A percentile compares a stretch with the other conserved stretches of the same genome.
These are phyloP conservation scores for Phytophthora sp. DNA, from an alignment of 352 stramenopile genomes.

Conservation along the genomic window DNA sequence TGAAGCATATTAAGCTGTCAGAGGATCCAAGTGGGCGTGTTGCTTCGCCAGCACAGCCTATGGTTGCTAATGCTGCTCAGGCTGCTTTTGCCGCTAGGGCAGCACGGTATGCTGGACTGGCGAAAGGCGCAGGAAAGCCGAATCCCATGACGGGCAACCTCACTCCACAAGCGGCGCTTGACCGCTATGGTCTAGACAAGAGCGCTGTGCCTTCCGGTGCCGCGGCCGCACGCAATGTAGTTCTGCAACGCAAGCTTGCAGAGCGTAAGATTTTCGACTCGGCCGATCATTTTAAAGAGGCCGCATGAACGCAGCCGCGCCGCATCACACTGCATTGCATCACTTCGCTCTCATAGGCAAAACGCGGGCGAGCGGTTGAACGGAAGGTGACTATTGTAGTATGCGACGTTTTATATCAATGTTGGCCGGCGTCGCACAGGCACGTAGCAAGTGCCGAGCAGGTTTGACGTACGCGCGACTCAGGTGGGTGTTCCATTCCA, in stretches of 20 bases:
- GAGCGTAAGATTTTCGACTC: slow-evolving; percentile 84
- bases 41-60: slow-evolving; percentile 14
- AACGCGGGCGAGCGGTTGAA: too few species aligned
- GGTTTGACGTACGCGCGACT: too few species aligned
- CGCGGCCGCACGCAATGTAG: slow-evolving; percentile 63
- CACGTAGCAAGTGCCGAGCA: slow-evolving; percentile 12
- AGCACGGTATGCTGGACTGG: slow-evolving; percentile 32
- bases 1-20: slow-evolving; percentile 85
- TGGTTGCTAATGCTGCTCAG: slow-evolving; percentile 34
- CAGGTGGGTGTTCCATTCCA: neutral
- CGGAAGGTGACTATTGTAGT: slow-evolving; percentile 8
- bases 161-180: slow-evolving; percentile 15
- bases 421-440: neutral
- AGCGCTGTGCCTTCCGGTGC: slow-evolving; percentile 31
- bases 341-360: too few species aligned
- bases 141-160: neutral
- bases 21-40: slow-evolving; percentile 40
- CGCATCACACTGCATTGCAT: neutral
- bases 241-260: slow-evolving; percentile 68
- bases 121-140: slow-evolving; percentile 7
- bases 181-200: slow-evolving; percentile 38
- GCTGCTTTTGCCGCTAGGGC: slow-evolving; percentile 25
- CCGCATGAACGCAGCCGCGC: slow-evolving; percentile 30
- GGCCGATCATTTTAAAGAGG: slow-evolving; percentile 77
- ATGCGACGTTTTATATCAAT: slow-evolving; percentile 22